Conservation (phyloP, 73 alveolate genomes). For the Stentor coeruleus region DNA sequence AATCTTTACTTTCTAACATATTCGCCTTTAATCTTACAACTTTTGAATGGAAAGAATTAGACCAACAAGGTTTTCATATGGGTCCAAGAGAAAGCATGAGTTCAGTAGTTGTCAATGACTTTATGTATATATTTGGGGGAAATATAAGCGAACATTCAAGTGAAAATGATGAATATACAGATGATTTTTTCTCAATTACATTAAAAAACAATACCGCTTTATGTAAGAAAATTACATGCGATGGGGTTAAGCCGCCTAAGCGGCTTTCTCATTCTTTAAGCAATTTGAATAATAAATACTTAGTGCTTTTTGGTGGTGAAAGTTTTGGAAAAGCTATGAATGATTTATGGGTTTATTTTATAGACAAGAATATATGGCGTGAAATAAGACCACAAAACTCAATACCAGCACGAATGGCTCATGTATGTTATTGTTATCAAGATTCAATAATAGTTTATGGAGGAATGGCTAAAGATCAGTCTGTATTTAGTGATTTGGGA, state of each 20-base stretch:
- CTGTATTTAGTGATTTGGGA: background rate
- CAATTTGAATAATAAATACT: too few species aligned
- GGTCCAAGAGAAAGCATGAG: conserved; percentile 1
- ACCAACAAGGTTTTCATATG: background rate
- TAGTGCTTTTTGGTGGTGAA: background rate
- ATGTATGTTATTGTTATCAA: too few species aligned
- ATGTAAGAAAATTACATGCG: background rate
- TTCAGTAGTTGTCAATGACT: background rate
- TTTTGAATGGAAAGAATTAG: background rate
- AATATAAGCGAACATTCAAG: background rate
- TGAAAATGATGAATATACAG: background rate
- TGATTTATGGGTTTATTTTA: background rate
- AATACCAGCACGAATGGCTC: background rate
- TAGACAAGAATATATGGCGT: background rate
- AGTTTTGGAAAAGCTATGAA: background rate
- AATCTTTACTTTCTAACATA: background rate
- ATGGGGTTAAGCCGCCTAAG: background rate
- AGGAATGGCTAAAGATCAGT: background rate
- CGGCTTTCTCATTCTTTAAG: background rate
- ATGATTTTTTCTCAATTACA: background rate
- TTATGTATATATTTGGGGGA: background rate
- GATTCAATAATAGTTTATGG: background rate
- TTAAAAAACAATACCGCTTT: background rate
- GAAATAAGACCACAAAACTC: background rate
- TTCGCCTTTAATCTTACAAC: background rate